phyloP scores from a whole-genome alignment of 306 rosid species.

The Acacia melanoxylon region DNA sequence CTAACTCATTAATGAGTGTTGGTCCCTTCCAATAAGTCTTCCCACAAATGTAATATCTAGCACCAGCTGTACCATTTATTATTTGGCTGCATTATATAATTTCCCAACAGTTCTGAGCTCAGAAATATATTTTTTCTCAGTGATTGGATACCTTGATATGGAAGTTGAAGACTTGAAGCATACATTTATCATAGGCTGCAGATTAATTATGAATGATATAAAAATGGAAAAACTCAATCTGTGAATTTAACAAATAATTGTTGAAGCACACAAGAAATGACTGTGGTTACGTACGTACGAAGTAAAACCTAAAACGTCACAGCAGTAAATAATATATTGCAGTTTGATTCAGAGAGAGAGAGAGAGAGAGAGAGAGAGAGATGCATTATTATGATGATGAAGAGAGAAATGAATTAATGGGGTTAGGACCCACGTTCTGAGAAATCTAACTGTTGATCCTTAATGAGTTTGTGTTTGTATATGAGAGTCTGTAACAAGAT shows the following conservation, averaged over 20 bases:
- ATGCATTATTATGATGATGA: conserved; percentile 4
- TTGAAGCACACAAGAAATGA: not conserved
- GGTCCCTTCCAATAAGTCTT: not conserved
- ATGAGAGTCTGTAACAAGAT: conserved; percentile 18
- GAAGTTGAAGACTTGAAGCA: not conserved
- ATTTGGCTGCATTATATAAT: not conserved
- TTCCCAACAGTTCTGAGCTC: not conserved
- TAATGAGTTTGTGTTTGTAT: conserved; percentile 34
- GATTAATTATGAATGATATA: not conserved
- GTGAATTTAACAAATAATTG: not conserved
- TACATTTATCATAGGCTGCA: not conserved
- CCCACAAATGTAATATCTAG: not conserved
- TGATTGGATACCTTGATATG: not conserved
- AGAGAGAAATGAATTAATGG: conserved; percentile 21
- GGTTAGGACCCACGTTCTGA: conserved; percentile 26
- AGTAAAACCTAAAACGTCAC: not conserved
- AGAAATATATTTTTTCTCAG: not conserved
- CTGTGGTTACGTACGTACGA: not conserved
- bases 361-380: not conserved
- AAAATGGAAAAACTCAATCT: not conserved
- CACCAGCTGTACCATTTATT: not conserved
- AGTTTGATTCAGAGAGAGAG: not conserved
- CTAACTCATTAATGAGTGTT: not conserved
- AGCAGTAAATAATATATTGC: not conserved
- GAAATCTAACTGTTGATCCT: conserved; percentile 12